Evolutionary conservation across 1,284 basidiomycete species (phyloP).

Genomic region (Boletus sp.): DNA sequence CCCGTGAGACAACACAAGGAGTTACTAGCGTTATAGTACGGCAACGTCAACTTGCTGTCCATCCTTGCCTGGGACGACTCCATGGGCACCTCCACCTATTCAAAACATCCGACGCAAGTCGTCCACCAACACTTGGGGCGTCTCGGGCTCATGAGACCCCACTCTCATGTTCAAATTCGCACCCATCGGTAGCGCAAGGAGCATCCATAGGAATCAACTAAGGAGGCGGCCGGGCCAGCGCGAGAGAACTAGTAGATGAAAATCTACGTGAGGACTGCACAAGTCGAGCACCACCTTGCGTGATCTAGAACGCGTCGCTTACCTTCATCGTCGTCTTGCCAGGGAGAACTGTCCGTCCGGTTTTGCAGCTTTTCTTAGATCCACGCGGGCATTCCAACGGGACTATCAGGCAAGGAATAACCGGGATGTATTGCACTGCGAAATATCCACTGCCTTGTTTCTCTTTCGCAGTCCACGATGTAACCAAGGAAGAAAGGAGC

Average conservation of each 20-base stretch:
- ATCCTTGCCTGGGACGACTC: constrained; percentile 30
- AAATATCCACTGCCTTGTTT: constrained; percentile 41
- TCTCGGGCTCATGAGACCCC: constrained; percentile 39
- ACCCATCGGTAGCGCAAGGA: too few species aligned
- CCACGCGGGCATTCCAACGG: constrained; percentile 53
- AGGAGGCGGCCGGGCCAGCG: constrained; percentile 50
- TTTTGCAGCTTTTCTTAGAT: constrained; percentile 53
- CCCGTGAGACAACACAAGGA: constrained; percentile 13
- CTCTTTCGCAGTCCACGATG: constrained; percentile 35
- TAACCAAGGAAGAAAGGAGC: constrained; percentile 27
- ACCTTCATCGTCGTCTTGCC: constrained; percentile 53
- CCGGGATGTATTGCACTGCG: constrained; percentile 46
- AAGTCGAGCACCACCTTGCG: background rate
- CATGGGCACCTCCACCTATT: constrained; percentile 36
- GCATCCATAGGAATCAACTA: too few species aligned
- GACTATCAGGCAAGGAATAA: constrained; percentile 52
- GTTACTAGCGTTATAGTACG: too few species aligned
- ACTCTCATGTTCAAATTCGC: constrained; percentile 28
- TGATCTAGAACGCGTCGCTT: background rate
- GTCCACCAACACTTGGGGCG: constrained; percentile 32
- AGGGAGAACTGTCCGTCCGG: constrained; percentile 50
- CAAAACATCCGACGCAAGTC: constrained; percentile 42
- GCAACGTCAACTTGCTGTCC: too few species aligned
- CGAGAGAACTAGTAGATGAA: constrained; percentile 57
- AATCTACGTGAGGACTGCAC: constrained; percentile 52